Percentiles rank a stretch among this genome's conserved stretches.
Conservation (phyloP, 495 filamentous ascomycete genomes). For the Penicillium coffeae region DNA sequence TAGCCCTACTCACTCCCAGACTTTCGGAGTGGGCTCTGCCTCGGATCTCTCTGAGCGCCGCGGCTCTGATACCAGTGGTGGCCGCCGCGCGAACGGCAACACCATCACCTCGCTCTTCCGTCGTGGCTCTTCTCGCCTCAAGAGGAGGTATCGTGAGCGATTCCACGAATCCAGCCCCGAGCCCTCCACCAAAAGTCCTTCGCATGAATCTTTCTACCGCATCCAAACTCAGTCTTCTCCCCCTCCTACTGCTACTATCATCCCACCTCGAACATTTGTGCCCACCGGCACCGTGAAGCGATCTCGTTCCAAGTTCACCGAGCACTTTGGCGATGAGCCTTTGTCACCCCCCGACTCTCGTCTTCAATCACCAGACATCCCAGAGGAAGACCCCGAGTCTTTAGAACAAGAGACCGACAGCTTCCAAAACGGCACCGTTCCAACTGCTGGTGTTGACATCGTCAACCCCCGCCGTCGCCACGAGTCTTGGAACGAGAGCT, state of each 20-base stretch:
- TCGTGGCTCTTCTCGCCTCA: conserved; percentile 56
- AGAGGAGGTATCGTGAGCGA: conserved; percentile 54
- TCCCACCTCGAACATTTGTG: conserved; percentile 40
- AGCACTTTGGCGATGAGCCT: conserved; percentile 83
- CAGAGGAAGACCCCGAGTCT: conserved; percentile 31
- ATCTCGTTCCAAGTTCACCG: conserved; percentile 86
- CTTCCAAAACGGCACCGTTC: conserved; percentile 20
- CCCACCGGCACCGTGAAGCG: conserved; percentile 61
- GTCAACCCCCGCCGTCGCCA: conserved; percentile 26
- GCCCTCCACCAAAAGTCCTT: conserved; percentile 68
- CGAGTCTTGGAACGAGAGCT: conserved; percentile 33
- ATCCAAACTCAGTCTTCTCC: conserved; percentile 37
- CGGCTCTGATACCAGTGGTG: conserved; percentile 44
- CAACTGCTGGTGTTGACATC: conserved; percentile 26
- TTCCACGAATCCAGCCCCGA: conserved; percentile 50
- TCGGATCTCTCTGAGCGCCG: conserved; percentile 48
- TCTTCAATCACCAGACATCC: conserved; percentile 59
- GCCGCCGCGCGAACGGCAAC: conserved; percentile 29
- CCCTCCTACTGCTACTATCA: conserved; percentile 23
- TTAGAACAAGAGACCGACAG: conserved; percentile 20
- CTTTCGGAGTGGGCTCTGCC: conserved; percentile 45
- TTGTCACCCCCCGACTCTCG: conserved; percentile 77
- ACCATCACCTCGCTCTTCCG: conserved; percentile 70
- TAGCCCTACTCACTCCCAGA: conserved; percentile 53
- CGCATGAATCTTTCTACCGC: conserved; percentile 71